Evolutionary conservation across 75 land plant genomes (phyloP), one percentile per base, ranked within the genome.

Genomic region (Cunninghamia lanceolata): DNA sequence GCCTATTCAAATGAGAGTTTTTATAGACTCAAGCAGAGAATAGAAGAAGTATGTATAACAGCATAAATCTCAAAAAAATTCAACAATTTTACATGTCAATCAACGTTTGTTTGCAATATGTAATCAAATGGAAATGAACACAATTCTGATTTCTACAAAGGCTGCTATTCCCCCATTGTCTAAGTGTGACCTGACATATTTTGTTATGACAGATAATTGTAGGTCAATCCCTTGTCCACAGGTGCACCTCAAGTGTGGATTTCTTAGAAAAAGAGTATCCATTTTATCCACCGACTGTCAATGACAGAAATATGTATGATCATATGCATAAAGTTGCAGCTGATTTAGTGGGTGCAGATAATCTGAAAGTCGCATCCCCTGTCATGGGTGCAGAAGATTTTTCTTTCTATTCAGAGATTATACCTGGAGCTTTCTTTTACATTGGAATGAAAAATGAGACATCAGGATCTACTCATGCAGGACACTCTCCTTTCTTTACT

Each of bases 301-400:
- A 96, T 81, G 83, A 90, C 89, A 68, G 90, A 74, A 47, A 86
- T 10, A 85, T 96, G 89, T 91, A 94, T 75, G 74, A 89, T 42
- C 88, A 86, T 81, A 86, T 90, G 84, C 53, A 17, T 43, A 93
- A 88, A 7, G 95, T 93, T 43, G 98, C 93, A 19, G 89, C 78
- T 35, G 90, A 90, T 38, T 70, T 96, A 86, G 8, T 96, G 19
- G 98, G 98, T 0, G 38, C 77, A 9, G 42, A 91, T 39, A 92
- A 90, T 53, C 21, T 80, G 36, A 84, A 45, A 85, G 88, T 88
- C 28, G 54, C 38, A 52, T n/a, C 85, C 40, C 94, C 93, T 34
- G 1, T 88, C 10, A 97, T 97, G 99, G 96, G 93, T 32, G 84
- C 94, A 21, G 99, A 97, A 53, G 99, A 97, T 76, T 97, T 97